Base-by-base conservation (phyloP, 129 eudicot genomes). In the Oenanthe sinensis region DNA sequence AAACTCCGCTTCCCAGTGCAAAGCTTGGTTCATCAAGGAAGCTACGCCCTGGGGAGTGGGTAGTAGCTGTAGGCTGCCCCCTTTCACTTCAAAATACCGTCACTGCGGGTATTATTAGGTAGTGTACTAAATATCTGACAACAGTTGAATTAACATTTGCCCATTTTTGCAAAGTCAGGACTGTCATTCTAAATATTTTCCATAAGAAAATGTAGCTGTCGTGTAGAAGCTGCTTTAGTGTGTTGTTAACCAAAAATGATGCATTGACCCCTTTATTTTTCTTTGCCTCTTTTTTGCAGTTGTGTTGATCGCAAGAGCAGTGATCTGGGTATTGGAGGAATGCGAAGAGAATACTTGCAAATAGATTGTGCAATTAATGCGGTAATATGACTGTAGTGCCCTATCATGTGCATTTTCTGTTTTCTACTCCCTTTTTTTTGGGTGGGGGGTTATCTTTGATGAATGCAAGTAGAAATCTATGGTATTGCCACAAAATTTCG, bases 261-360 rank as follows among this genome's bases (percentile, higher is more conserved):
- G 73, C 79, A 39, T 81, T 84, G 79, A 6, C 74, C 14, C 28
- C 22, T 67, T 6, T 20, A 77, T 12, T 26, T 80, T 69, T 22
- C 36, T 24, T 80, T 70, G 78, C 12, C 73, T 71, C 19, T 45
- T 81, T 75, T 78, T 50, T 82, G 75, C 73, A 94, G 98, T 75
- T 94, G 97, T 87, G 93, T 94, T 83, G 98, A 94, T 86, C 97
- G 98, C 52, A 94, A 94, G 86, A 91, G 97, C 74, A 91, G 97
- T 87, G 98, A 94, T 83, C 79, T 94, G 91, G 98, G 98, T 76
- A 96, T 94, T 36, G 97, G 98, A 83, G 98, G 98, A 81, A 89
- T 90, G 91, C 89, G 91, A 73, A 91, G 97, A 86, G 98, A 94
- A 83, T 94, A 91, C 82, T 83, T 94, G 77, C 98, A 94, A 77